Percentiles rank a stretch among this genome's conserved stretches.
phyloP scores from a whole-genome alignment of 805 yeast species.

The Clavispora vitiphila region DNA sequence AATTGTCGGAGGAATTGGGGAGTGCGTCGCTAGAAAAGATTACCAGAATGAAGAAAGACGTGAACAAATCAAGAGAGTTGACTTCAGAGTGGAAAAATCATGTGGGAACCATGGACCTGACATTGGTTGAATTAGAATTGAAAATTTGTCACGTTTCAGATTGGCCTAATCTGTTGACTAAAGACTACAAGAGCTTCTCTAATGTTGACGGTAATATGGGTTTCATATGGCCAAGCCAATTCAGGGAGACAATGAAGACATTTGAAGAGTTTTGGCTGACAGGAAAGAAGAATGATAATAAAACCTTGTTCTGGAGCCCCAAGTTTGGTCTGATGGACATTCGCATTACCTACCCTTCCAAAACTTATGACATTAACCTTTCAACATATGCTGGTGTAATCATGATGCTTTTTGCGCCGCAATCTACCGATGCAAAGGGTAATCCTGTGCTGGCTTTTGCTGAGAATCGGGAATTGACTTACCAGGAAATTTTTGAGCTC shows the following conservation, averaged over 20 bases:
- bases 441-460: constrained; percentile 37
- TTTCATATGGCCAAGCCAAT: constrained; percentile 37
- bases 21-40: constrained; percentile 71
- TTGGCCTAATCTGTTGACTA: constrained; percentile 45
- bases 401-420: constrained; percentile 61
- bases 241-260: constrained; percentile 30
- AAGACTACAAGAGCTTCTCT: constrained; percentile 32
- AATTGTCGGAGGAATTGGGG: constrained; percentile 61
- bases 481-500: constrained; percentile 53
- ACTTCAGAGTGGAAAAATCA: constrained; percentile 35
- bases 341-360: constrained; percentile 60
- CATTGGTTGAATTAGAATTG: constrained; percentile 31
- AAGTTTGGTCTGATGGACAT: constrained; percentile 81
- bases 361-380: constrained; percentile 73
- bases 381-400: constrained; percentile 79
- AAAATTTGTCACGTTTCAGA: constrained; percentile 40
- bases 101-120: constrained; percentile 8
- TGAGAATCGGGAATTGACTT: constrained; percentile 51
- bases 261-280: constrained; percentile 40
- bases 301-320: constrained; percentile 66
- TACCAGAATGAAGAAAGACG: constrained; percentile 84
- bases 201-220: constrained; percentile 15
- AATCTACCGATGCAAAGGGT: constrained; percentile 26
- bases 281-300: constrained; percentile 37
- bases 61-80: constrained; percentile 42